These are phyloP conservation scores for Capsicum chinense DNA, from an alignment of 257 asterid genomes.

Conservation along the genomic window DNA sequence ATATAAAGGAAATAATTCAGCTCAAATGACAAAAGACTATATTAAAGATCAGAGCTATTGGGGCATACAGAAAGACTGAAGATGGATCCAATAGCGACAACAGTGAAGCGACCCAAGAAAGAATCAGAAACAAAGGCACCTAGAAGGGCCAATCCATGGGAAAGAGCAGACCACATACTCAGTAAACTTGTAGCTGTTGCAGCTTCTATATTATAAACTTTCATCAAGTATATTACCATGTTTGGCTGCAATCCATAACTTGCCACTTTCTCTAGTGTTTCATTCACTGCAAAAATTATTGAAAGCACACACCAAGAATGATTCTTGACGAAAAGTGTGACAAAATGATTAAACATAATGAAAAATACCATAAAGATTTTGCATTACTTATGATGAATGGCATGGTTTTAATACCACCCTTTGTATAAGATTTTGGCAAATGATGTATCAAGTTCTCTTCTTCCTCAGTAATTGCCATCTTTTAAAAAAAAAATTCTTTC, in stretches of 20 bases:
- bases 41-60: neutral
- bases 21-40: neutral
- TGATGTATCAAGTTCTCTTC: neutral
- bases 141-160: slow-evolving; percentile 28
- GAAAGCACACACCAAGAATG: neutral
- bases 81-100: slow-evolving; percentile 23
- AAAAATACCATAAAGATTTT: neutral
- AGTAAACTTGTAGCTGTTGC: slow-evolving; percentile 19
- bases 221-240: slow-evolving; percentile 22
- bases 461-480: neutral
- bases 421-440: slow-evolving; percentile 13
- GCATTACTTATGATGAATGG: slow-evolving; percentile 21
- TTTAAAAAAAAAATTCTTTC: neutral
- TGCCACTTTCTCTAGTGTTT: slow-evolving; percentile 22
- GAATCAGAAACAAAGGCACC: slow-evolving; percentile 29
- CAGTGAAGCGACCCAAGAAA: slow-evolving; percentile 19
- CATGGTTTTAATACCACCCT: slow-evolving; percentile 27
- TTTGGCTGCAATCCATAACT: slow-evolving; percentile 27
- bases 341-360: neutral
- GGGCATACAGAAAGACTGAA: slow-evolving; percentile 3
- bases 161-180: slow-evolving; percentile 20
- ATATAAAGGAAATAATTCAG: neutral
- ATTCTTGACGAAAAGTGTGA: neutral
- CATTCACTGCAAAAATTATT: neutral
- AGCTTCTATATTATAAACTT: neutral